Percentiles rank a stretch among this genome's conserved stretches.
Conservation (phyloP, 2,329 filamentous ascomycete species). For the Epichloe bromicola region DNA sequence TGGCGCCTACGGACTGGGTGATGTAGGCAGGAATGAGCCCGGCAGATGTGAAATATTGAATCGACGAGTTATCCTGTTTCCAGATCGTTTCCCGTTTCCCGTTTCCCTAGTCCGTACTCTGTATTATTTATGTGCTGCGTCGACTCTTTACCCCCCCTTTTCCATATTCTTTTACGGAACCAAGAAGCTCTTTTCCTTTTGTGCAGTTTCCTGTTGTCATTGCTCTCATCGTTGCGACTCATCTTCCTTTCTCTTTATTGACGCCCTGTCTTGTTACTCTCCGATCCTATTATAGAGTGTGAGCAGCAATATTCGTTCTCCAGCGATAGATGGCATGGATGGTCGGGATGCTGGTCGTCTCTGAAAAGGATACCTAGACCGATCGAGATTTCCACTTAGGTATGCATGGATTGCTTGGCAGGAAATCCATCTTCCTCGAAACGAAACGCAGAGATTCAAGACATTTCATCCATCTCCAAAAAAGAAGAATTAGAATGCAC, state of each 20-base stretch:
- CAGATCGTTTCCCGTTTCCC: background rate
- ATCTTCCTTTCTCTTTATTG: background rate
- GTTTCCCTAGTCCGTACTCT: background rate
- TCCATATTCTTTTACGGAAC: background rate
- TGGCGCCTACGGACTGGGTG: background rate
- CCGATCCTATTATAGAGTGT: background rate
- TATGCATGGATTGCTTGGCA: constrained; percentile 1
- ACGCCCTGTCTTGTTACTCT: background rate
- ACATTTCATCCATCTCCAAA: background rate
- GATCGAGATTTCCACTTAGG: constrained; percentile 8
- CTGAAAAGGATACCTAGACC: constrained; percentile 4
- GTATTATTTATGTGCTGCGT: background rate
- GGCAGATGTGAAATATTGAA: background rate
- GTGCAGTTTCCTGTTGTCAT: background rate
- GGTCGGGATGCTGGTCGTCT: constrained; percentile 7
- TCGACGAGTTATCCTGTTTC: background rate
- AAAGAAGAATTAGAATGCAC: constrained; percentile 24
- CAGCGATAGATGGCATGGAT: background rate
- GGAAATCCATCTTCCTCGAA: background rate
- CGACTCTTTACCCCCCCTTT: too few species aligned
- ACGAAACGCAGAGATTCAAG: background rate
- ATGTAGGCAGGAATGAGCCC: background rate
- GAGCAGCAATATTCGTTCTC: background rate
- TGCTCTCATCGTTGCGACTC: background rate
- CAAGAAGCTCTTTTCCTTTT: background rate